phyloP scores from a whole-genome alignment of 345 rosid species.

The Pistacia atlantica region DNA sequence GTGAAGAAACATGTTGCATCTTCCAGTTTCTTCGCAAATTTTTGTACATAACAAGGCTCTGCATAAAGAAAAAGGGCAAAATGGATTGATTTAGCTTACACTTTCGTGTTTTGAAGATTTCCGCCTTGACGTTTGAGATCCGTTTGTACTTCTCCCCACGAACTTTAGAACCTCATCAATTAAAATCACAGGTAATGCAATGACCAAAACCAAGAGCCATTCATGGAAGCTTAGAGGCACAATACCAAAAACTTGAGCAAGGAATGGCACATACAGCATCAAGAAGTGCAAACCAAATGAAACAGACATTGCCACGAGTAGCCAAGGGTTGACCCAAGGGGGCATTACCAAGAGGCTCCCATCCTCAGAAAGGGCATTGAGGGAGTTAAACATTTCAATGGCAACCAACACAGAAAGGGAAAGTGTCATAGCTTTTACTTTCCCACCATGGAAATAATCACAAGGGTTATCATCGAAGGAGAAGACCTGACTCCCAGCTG shows the following conservation, averaged over 20 bases:
- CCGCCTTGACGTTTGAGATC: constrained; percentile 19
- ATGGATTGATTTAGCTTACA: too few relatives aligned
- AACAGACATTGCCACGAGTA: constrained; percentile 61
- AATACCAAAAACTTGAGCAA: constrained; percentile 61
- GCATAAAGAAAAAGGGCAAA: too few relatives aligned
- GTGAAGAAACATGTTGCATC: too few relatives aligned
- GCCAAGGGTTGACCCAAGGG: constrained; percentile 82
- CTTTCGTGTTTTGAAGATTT: constrained; percentile 13
- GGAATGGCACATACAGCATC: constrained; percentile 70
- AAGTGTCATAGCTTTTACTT: constrained; percentile 68
- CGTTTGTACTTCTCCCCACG: constrained; percentile 41
- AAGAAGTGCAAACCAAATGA: constrained; percentile 69
- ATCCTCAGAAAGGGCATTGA: constrained; percentile 76
- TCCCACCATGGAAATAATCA: constrained; percentile 63
- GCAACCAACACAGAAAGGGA: constrained; percentile 76
- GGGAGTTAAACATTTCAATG: constrained; percentile 81
- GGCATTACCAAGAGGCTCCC: constrained; percentile 72
- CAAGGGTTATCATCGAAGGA: constrained; percentile 50
- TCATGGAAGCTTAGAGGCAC: constrained; percentile 73
- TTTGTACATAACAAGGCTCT: too few relatives aligned
- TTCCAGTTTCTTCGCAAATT: too few relatives aligned
- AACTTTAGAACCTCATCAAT: constrained; percentile 56
- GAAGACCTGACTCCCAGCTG: constrained; percentile 54
- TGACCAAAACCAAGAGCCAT: constrained; percentile 66
- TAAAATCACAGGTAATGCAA: constrained; percentile 59